Base-by-base conservation (phyloP, 2,329 filamentous ascomycete species). In the Huntiella omanensis region DNA sequence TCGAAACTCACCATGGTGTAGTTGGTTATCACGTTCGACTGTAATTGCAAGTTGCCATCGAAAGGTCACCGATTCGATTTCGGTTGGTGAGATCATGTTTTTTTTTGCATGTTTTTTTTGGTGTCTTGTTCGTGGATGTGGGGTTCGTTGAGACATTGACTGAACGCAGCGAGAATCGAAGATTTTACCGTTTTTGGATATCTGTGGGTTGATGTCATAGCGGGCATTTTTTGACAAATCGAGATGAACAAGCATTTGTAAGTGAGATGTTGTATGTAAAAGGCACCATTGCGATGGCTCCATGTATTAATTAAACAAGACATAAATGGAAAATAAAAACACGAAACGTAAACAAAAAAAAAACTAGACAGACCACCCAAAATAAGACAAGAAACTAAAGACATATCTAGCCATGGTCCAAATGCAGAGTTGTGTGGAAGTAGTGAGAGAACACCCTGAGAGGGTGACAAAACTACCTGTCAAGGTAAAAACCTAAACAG, bases 11-110 rank as follows among this genome's bases (percentile, higher is more conserved):
- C 34, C 39, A 47, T 43, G 40, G 48, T 49, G 48, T 49, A 47
- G 43, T 34, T 46, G 44, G 44, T 47, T 47, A 47, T 44, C 44
- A 47, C 48, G 45, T 50, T 47, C 40, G 40, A 46, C 45, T 50
- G 48, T 43, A 50, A 43, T 46, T 47, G 40, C 11, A 47, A 42
- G 15, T 47, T 50, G 48, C 38, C 37, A 46, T 49, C 43, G 43
- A 49, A 46, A 49, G 43, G 43, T 49, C 43, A 49, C 34, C 37
- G 43, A 46, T 42, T 43, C 37, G 38, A 49, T 32, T 49, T 46
- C 47, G 42, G 47, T 45, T 46, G 43, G 47, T 49, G 47, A 49
- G 47, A 49, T 13, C 33, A 49, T 35, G 17, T 36, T 7, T 17
- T 42, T n/a, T 33, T 38, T 36, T 22, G 10, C 32, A 13, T 33